Conservation (phyloP, 129 eudicot species). For the Pulicaria dysenterica region DNA sequence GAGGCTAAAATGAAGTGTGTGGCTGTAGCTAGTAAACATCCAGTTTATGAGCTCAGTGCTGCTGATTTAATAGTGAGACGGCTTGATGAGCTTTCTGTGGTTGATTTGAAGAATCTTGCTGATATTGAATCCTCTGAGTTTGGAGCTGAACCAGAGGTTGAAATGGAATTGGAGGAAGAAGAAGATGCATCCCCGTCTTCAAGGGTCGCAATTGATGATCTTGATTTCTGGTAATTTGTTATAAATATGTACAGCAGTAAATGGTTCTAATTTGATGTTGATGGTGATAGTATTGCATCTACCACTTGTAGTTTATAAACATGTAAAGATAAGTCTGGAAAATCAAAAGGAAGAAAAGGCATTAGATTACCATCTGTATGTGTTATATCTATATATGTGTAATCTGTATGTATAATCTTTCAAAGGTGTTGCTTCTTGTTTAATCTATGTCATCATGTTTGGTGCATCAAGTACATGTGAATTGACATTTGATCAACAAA, state of each 20-base stretch:
- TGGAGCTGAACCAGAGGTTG: conserved; percentile 51
- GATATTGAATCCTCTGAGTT: conserved; percentile 68
- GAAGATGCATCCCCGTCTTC: conserved; percentile 50
- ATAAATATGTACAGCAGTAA: conserved; percentile 50
- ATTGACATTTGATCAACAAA: background rate
- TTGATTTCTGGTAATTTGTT: conserved; percentile 67
- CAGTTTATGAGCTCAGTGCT: conserved; percentile 88
- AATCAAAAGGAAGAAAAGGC: conserved; percentile 31
- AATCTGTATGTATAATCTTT: conserved; percentile 29
- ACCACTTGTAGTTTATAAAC: conserved; percentile 42
- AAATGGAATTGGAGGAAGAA: conserved; percentile 75
- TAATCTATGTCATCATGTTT: background rate
- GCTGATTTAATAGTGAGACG: conserved; percentile 84
- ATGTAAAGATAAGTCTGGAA: conserved; percentile 1
- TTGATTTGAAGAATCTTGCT: conserved; percentile 93
- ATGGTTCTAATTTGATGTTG: conserved; percentile 32
- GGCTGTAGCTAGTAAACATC: conserved; percentile 96
- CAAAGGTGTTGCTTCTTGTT: conserved; percentile 22
- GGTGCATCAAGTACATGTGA: background rate
- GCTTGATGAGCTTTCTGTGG: conserved; percentile 84
- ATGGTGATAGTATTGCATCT: conserved; percentile 32
- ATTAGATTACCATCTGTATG: conserved; percentile 51
- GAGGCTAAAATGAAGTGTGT: conserved; percentile 97
- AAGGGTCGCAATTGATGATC: conserved; percentile 53
- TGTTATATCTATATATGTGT: conserved; percentile 14